Evolutionary conservation across 345 rosid genomes (phyloP).

Genomic region (Eucalyptus melliodora): DNA sequence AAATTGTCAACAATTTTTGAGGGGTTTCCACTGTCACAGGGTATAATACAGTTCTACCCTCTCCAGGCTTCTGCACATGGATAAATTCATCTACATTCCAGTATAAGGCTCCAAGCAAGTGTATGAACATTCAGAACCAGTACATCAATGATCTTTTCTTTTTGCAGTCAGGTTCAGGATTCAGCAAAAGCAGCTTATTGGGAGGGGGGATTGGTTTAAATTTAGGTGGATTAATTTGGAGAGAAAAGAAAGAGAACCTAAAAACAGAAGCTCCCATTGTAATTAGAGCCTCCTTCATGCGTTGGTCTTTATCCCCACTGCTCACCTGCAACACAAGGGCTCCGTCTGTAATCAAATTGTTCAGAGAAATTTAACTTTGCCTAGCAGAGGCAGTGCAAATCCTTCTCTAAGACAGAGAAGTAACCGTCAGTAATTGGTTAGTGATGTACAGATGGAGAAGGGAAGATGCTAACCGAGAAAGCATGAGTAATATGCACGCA

Average conservation of each 20-base stretch:
- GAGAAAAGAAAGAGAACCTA: conserved; percentile 35
- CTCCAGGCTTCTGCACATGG: not conserved
- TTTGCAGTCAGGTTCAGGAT: not conserved
- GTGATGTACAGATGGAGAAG: not conserved
- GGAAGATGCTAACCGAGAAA: conserved; percentile 51
- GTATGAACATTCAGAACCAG: not conserved
- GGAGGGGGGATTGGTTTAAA: not conserved
- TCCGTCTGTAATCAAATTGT: not conserved
- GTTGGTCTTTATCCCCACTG: conserved; percentile 59
- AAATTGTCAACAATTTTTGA: not conserved
- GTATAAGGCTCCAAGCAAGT: not conserved
- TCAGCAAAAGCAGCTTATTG: not conserved
- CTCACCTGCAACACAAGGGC: conserved; percentile 40
- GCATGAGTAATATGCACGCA: conserved; percentile 93
- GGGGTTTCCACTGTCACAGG: not conserved
- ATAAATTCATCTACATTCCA: not conserved
- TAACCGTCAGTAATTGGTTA: not conserved
- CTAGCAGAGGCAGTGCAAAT: not conserved
- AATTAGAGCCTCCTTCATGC: conserved; percentile 69
- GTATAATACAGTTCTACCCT: not conserved
- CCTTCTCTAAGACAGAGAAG: not conserved
- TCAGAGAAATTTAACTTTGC: not conserved
- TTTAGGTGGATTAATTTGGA: not conserved
- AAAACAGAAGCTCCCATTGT: conserved; percentile 99
- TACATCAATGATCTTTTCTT: not conserved